A percentile compares a stretch with the other conserved stretches of the same genome.
phyloP scores from a whole-genome alignment of 768 basidiomycete species.

The Lactarius hengduanensis region DNA sequence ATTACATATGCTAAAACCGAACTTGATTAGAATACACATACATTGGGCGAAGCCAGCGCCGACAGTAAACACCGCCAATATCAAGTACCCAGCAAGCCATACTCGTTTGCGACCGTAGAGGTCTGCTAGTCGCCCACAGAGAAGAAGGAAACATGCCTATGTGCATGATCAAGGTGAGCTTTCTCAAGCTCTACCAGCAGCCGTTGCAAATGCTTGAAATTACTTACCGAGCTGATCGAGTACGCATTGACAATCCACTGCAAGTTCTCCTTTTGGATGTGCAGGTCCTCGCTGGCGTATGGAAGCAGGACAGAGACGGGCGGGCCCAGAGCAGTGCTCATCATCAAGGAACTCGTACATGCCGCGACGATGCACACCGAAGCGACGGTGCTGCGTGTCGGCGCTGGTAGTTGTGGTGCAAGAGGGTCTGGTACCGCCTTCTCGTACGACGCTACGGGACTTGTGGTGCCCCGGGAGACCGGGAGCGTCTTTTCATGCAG shows the following conservation, averaged over 20 bases:
- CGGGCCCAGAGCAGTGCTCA: slow-evolving; percentile 33
- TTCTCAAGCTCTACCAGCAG: no score
- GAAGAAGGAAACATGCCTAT: slow-evolving; percentile 75
- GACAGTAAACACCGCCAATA: slow-evolving; percentile 56
- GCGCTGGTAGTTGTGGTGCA: not conserved
- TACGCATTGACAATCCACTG: slow-evolving; percentile 72
- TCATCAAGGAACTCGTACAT: slow-evolving; percentile 36
- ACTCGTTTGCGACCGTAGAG: slow-evolving; percentile 69
- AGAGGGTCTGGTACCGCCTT: not conserved
- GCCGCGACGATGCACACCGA: slow-evolving; percentile 31
- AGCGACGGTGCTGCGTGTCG: slow-evolving; percentile 9
- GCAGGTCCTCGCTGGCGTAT: slow-evolving; percentile 39
- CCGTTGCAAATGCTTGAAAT: not conserved
- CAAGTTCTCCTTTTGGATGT: slow-evolving; percentile 50
- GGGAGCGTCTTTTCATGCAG: not conserved
- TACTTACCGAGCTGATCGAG: slow-evolving; percentile 60
- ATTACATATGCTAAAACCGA: not conserved
- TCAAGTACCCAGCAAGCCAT: slow-evolving; percentile 59
- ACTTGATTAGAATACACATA: slow-evolving; percentile 29
- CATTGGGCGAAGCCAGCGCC: slow-evolving; percentile 64
- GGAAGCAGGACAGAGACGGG: slow-evolving; percentile 35
- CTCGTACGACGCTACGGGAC: not conserved
- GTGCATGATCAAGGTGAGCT: not conserved
- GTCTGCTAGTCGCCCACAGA: slow-evolving; percentile 79
- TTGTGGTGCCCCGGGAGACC: not conserved